Evolutionary conservation across 2,329 filamentous ascomycete species (phyloP).

Genomic region (Alternaria brassicicola): DNA sequence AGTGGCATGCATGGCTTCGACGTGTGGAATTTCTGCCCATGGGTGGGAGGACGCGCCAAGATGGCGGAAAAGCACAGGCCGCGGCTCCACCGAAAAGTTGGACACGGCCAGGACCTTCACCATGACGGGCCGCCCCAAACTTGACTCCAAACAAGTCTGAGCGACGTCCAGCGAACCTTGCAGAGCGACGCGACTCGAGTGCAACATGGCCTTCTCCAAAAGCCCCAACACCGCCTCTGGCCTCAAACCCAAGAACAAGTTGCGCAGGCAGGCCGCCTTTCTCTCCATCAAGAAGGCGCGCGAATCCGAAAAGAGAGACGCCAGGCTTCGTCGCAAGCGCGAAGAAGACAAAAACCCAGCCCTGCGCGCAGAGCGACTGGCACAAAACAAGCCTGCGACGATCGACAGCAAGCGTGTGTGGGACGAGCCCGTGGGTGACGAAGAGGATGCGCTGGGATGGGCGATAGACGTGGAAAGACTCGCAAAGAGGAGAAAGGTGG

Average conservation of each 20-base stretch:
- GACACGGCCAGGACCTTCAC: not conserved
- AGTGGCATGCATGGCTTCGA: conserved; percentile 16
- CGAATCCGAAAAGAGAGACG: conserved; percentile 75
- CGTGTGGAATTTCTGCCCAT: not conserved
- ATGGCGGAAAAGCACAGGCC: conserved; percentile 13
- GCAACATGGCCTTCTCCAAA: conserved; percentile 58
- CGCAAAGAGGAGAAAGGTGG: conserved; percentile 53
- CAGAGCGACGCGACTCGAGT: not conserved
- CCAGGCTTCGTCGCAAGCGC: conserved; percentile 78
- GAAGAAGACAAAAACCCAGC: conserved; percentile 85
- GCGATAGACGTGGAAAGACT: conserved; percentile 54
- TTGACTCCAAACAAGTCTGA: conserved; percentile 6
- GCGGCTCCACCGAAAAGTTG: conserved; percentile 25
- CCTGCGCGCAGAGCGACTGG: conserved; percentile 73
- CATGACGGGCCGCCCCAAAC: not conserved
- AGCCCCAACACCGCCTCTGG: conserved; percentile 53
- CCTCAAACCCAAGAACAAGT: conserved; percentile 74
- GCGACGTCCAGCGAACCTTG: conserved; percentile 1
- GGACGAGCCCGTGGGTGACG: conserved; percentile 65
- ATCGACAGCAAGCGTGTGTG: conserved; percentile 67
- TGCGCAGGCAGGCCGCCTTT: conserved; percentile 77
- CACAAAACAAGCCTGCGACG: conserved; percentile 71
- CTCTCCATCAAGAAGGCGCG: conserved; percentile 79
- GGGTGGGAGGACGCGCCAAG: conserved; percentile 14
- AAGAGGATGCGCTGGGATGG: conserved; percentile 52